Conservation (phyloP, 495 filamentous ascomycete genomes). For the Aspergillus coremiiformis region DNA sequence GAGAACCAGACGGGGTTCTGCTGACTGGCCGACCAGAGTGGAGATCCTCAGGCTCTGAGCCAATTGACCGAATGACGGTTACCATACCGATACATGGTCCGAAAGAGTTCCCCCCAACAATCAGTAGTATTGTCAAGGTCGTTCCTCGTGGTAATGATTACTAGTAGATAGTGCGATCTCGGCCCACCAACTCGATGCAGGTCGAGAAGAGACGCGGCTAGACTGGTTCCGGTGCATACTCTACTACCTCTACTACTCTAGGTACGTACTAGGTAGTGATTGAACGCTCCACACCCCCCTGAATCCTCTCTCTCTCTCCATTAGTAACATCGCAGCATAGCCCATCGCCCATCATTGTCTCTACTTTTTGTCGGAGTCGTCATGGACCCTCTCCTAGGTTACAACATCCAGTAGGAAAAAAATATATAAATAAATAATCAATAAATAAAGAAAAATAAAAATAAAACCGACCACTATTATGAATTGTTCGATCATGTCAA, state of each 20-base stretch:
- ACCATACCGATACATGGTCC: constrained; percentile 9
- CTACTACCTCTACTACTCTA: too few relatives aligned
- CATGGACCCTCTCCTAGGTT: not conserved
- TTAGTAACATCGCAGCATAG: not conserved
- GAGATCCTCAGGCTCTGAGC: too few relatives aligned
- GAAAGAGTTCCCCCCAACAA: not conserved
- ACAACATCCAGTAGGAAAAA: too few relatives aligned
- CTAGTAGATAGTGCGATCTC: constrained; percentile 16
- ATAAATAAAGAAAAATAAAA: too few relatives aligned
- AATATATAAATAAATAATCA: too few relatives aligned
- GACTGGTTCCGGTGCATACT: constrained; percentile 12
- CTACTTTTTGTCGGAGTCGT: not conserved
- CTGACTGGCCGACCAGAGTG: constrained; percentile 4
- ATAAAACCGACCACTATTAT: too few relatives aligned
- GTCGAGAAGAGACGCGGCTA: constrained; percentile 6
- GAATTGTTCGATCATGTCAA: not conserved
- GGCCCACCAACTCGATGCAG: constrained; percentile 13
- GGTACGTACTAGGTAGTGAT: too few relatives aligned
- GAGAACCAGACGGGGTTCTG: constrained; percentile 8
- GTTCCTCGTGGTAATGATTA: constrained; percentile 21
- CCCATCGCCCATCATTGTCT: not conserved
- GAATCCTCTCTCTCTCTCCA: constrained; percentile 6
- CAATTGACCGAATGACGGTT: constrained; percentile 10
- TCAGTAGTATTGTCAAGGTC: not conserved
- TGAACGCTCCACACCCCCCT: constrained; percentile 18